Conservation (phyloP, 805 yeast species). For the Candida tallmaniae region DNA sequence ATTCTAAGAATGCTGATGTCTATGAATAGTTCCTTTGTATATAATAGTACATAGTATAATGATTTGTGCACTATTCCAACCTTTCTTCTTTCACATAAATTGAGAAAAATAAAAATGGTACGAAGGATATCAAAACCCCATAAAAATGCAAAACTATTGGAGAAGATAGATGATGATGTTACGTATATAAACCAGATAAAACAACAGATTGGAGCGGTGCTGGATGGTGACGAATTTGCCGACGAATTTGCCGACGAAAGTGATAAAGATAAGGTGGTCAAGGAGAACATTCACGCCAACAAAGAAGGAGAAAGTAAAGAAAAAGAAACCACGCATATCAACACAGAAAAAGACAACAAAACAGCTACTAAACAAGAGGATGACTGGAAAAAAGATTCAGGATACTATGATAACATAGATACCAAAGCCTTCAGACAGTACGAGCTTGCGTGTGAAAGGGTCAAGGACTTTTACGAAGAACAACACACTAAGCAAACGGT, state of each 20-base stretch:
- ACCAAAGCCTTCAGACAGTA: conserved; percentile 54
- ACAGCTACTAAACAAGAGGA: conserved; percentile 2
- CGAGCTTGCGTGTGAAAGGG: conserved; percentile 65
- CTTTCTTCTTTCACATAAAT: too few species aligned
- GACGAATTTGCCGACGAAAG: not conserved
- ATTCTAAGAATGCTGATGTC: too few species aligned
- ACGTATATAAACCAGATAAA: conserved; percentile 20
- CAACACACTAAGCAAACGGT: conserved; percentile 70
- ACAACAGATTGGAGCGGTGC: conserved; percentile 7
- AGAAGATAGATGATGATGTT: conserved; percentile 25
- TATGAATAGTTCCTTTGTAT: too few species aligned
- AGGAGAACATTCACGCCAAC: too few species aligned
- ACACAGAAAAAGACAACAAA: not conserved
- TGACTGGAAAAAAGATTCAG: conserved; percentile 26
- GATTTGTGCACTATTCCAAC: not conserved
- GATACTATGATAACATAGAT: conserved; percentile 29
- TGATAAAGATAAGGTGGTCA: not conserved
- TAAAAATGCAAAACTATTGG: conserved; percentile 15
- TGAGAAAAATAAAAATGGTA: not conserved
- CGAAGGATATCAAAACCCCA: not conserved
- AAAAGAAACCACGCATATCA: not conserved
- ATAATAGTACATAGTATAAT: too few species aligned
- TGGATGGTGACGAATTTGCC: not conserved
- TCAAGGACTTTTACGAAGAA: conserved; percentile 59
- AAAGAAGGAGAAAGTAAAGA: not conserved